Evolutionary conservation across 2,329 filamentous ascomycete species (phyloP).

Genomic region (Pseudogymnoascus sp.): DNA sequence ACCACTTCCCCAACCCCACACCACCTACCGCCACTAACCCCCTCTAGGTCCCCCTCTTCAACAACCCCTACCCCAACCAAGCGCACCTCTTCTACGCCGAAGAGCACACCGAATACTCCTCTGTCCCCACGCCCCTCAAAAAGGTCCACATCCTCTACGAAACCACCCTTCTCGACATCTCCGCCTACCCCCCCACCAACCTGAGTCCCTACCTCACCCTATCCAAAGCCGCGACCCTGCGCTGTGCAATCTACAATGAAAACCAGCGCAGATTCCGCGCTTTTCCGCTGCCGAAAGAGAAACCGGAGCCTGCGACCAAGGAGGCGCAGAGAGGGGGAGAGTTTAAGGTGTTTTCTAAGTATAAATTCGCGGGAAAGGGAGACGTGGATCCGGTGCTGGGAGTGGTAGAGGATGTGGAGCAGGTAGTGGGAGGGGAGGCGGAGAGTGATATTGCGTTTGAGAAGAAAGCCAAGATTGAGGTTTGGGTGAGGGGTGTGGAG

Average conservation of each 20-base stretch:
- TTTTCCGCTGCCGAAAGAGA: slow-evolving; percentile 9
- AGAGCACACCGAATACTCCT: slow-evolving; percentile 14
- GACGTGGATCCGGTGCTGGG: not conserved
- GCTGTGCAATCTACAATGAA: slow-evolving; percentile 15
- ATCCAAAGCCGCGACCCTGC: slow-evolving; percentile 14
- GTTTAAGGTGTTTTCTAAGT: not conserved
- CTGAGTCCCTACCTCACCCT: slow-evolving; percentile 13
- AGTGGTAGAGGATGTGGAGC: not conserved
- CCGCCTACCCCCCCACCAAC: not conserved
- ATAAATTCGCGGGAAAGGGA: not conserved
- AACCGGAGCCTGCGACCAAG: slow-evolving; percentile 4
- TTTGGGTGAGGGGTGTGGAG: not conserved
- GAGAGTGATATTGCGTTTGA: not conserved
- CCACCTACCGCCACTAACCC: not conserved
- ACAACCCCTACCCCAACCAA: not conserved
- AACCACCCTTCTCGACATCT: slow-evolving; percentile 22
- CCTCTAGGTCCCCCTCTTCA: not conserved
- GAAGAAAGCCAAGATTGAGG: not conserved
- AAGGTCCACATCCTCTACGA: slow-evolving; percentile 21
- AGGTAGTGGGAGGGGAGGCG: not conserved
- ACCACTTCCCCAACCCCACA: not conserved
- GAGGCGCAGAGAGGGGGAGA: not conserved
- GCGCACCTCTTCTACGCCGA: slow-evolving; percentile 24
- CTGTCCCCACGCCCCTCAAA: slow-evolving; percentile 17
- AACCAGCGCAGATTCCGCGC: slow-evolving; percentile 9